Evolutionary conservation across 2,329 filamentous ascomycete genomes (phyloP).

Genomic region (Colletotrichum sansevieriae): DNA sequence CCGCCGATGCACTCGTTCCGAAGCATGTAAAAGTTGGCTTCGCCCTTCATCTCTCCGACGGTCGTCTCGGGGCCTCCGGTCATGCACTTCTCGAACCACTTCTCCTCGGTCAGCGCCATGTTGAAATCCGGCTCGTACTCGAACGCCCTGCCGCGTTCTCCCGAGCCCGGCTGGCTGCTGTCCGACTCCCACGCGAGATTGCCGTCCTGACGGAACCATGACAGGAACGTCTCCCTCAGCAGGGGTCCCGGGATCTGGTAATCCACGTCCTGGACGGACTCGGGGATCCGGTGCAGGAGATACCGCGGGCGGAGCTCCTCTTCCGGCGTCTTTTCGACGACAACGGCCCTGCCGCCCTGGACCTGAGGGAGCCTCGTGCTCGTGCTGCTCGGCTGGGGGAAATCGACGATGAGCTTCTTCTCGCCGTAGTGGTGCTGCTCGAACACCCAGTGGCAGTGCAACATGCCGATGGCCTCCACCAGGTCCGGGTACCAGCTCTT

Average conservation of each 20-base stretch:
- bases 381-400: slow-evolving; percentile 41
- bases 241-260: slow-evolving; percentile 44
- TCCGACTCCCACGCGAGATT: slow-evolving; percentile 33
- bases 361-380: slow-evolving; percentile 49
- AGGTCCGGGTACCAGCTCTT: slow-evolving; percentile 49
- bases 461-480: slow-evolving; percentile 50
- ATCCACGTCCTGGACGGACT: slow-evolving; percentile 45
- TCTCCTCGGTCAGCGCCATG: slow-evolving; percentile 53
- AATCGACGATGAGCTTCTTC: slow-evolving; percentile 46
- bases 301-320: slow-evolving; percentile 34
- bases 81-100: slow-evolving; percentile 52
- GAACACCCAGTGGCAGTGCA: slow-evolving; percentile 51
- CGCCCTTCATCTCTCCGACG: slow-evolving; percentile 21
- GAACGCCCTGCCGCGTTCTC: slow-evolving; percentile 13
- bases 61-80: slow-evolving; percentile 42
- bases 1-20: slow-evolving; percentile 33
- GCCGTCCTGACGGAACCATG: slow-evolving; percentile 39
- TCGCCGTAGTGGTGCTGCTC: slow-evolving; percentile 52
- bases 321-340: not conserved
- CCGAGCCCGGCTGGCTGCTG: slow-evolving; percentile 19
- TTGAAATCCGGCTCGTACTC: slow-evolving; percentile 44
- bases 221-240: slow-evolving; percentile 26
- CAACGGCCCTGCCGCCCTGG: slow-evolving; percentile 33
- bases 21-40: slow-evolving; percentile 40
- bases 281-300: slow-evolving; percentile 39